Percentiles rank a stretch among this genome's conserved stretches.
phyloP scores from a whole-genome alignment of 768 basidiomycete genomes.

The Leccinum longicurvipes region DNA sequence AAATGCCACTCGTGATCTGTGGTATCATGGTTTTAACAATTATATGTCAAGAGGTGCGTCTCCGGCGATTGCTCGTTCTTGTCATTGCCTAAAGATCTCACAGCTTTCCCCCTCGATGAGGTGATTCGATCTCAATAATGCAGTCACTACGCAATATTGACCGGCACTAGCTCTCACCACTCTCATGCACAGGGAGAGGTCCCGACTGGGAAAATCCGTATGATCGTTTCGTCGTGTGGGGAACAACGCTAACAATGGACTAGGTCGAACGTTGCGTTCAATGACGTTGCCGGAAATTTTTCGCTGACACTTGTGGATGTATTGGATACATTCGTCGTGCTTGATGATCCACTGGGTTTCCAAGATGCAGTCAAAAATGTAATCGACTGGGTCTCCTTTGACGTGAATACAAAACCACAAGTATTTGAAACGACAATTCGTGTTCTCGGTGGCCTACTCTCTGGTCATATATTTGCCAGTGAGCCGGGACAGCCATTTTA shows the following conservation, averaged over 20 bases:
- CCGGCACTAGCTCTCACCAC: constrained; percentile 66
- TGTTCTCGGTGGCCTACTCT: constrained; percentile 85
- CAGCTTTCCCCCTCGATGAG: constrained; percentile 87
- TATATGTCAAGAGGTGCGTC: constrained; percentile 81
- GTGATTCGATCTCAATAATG: constrained; percentile 35
- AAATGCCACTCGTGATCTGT: constrained; percentile 69
- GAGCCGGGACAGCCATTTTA: constrained; percentile 62
- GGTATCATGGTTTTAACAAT: constrained; percentile 86
- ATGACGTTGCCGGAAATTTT: constrained; percentile 95
- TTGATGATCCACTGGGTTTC: constrained; percentile 75
- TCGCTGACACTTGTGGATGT: constrained; percentile 81
- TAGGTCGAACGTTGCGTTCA: constrained; percentile 71
- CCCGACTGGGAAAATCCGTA: constrained; percentile 84
- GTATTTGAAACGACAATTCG: constrained; percentile 97
- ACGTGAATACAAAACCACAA: constrained; percentile 95
- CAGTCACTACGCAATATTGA: constrained; percentile 12
- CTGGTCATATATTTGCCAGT: constrained; percentile 80
- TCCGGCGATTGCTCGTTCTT: neutral
- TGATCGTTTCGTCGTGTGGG: constrained; percentile 29
- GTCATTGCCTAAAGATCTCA: constrained; percentile 19
- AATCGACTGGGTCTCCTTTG: constrained; percentile 82
- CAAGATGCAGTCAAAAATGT: constrained; percentile 81
- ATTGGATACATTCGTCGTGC: constrained; percentile 87
- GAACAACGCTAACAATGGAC: constrained; percentile 13
- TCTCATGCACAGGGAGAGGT: constrained; percentile 85